Evolutionary conservation across 805 yeast species (phyloP), one percentile per base, ranked within the genome.

Genomic region (Cyberlindnera petersonii): DNA sequence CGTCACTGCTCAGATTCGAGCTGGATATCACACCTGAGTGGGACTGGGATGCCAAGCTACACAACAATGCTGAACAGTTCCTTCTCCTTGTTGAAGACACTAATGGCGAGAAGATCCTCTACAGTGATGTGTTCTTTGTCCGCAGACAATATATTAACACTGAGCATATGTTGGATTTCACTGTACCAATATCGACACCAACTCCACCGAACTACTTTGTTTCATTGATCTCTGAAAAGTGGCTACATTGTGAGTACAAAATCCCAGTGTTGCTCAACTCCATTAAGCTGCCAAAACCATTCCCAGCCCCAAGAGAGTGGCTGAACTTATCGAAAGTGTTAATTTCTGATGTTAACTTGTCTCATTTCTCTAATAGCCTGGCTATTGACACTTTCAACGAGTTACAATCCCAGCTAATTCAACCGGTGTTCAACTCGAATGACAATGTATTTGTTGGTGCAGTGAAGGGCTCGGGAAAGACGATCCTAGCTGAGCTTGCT

Each of bases 381-480:
- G 58, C 56, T 1, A 79, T 81, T 47, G 51, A 66, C 0, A 43
- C 55, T 21, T 87, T 88, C 66, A 89, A 88, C 63, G 72, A 69
- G 43, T 66, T 84, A 35, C 95, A 89, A 60, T 73, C 88, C 0
- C 91, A 86, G 49, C 75, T 71, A 0, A 84, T 83, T 58, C 74
- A 74, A 7, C 40, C 79, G 0, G 53, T 86, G 5, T 83, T 75
- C 55, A 68, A 74, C 27, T 64, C 78, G 1, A 72, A 75, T 42
- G 81, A 73, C 4, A 82, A 71, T 44, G 59, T 79, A 0, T 73
- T 88, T 43, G 60, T 87, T 33, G 93, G 94, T 3, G 68, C 80
- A 18, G 65, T 91, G 0, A 81, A 84, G 49, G 93, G 93, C 1
- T 71, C 79, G 23, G 96, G 94, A 0, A 86, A 84, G 53, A 77